Evolutionary conservation across 148 eudicot species (phyloP), one percentile per base, ranked within the genome.

Genomic region (Diospyros lotus): DNA sequence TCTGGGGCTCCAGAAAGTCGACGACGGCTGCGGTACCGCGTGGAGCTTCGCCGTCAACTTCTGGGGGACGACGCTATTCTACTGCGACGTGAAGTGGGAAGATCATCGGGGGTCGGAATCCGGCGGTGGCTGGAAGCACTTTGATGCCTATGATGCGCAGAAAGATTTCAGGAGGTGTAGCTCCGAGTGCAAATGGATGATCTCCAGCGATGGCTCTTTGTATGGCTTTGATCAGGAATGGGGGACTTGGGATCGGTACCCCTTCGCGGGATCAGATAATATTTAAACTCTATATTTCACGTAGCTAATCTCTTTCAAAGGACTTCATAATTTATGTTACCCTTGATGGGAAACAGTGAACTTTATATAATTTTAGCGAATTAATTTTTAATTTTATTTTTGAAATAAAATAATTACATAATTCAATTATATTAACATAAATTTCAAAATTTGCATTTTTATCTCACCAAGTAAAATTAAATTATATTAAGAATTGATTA

Each of bases 41-140:
- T 82, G 85, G 85, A 76, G 71, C 11, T 82, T 82, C 42, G 4
- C 56, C 1, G 71, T 62, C 1, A 82, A 82, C 1, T 51, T 82
- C 12, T 79, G 79, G 80, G 75, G 66, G 11, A 72, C 85, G 28
- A 79, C 82, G 2, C 44, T 82, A 62, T 82, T 79, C 48, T 82
- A 76, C 9, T 82, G 85, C 12, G 51, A 78, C 9, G 80, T 79
- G 1, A 73, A 42, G 17, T 82, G 85, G 85, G 28, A 28, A 28
- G 28, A 28, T 28, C 28, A 28, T 28, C 28, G 28, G 28, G 28
- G 28, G 0, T 28, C 28, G 28, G 77, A 6, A 1, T 67, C 9
- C 9, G 61, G 74, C 0, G 61, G 12, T 1, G 48, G 4, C 1
- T 71, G 77, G 82, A 63, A 70, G 45, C 74, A 46, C 45, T 82